A percentile compares a stretch with the other conserved stretches of the same genome.
Conservation (phyloP, 2,329 filamentous ascomycete genomes). For the Penicillium sumatraense region DNA sequence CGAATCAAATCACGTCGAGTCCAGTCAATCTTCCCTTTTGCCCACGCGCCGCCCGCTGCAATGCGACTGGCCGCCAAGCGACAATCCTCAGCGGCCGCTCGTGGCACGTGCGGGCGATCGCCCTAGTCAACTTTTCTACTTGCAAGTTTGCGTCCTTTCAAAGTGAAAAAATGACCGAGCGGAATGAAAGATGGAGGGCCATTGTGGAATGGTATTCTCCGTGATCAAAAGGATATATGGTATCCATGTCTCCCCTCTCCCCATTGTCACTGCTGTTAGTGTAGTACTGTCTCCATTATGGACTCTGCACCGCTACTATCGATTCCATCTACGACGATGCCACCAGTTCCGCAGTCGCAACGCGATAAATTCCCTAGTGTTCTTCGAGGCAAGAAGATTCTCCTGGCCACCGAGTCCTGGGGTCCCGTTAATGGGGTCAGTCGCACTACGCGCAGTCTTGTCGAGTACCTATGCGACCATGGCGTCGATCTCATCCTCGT, state of each 20-base stretch:
- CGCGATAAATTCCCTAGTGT: constrained; percentile 44
- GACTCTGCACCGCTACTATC: background rate
- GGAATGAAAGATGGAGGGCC: too few species aligned
- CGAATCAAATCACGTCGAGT: background rate
- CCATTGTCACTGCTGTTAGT: too few species aligned
- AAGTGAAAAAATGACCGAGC: too few species aligned
- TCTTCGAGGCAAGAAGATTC: constrained; percentile 64
- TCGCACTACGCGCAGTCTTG: constrained; percentile 70
- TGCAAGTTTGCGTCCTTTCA: too few species aligned
- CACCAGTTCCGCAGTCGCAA: constrained; percentile 4
- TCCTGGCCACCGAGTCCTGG: constrained; percentile 73
- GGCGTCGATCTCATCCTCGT: constrained; percentile 69
- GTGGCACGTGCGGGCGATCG: constrained; percentile 20
- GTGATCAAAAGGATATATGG: too few species aligned
- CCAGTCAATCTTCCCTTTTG: constrained; percentile 2
- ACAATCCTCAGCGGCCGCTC: constrained; percentile 15
- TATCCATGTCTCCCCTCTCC: too few species aligned
- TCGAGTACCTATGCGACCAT: constrained; percentile 68
- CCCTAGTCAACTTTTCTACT: background rate
- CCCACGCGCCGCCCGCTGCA: constrained; percentile 13
- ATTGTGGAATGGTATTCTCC: too few species aligned
- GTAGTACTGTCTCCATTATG: too few species aligned
- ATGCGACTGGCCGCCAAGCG: constrained; percentile 21
- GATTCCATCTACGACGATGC: constrained; percentile 14
- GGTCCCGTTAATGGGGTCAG: constrained; percentile 76